Base-by-base conservation (phyloP, 2,329 filamentous ascomycete species). In the Balansia obtecta region DNA sequence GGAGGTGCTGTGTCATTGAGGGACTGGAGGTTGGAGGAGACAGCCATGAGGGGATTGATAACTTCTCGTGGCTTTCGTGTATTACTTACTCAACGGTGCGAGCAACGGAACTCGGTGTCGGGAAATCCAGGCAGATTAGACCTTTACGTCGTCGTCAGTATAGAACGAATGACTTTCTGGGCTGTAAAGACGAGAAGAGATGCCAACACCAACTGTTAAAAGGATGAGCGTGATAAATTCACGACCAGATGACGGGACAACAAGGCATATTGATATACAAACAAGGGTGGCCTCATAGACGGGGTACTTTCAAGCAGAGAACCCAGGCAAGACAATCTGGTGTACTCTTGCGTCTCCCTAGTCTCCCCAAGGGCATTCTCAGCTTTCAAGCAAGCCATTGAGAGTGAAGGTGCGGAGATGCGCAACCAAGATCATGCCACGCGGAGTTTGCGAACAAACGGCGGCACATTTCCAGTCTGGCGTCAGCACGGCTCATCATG, bases 11-110 rank as follows among this genome's bases (percentile, higher is more conserved):
- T 18, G 39, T 52, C 48, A 48, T 43, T 37, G 49, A 59, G 61
- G 48, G 61, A 56, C 30, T 57, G 56, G 46, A 63, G 57, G 16
- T 50, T 57, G 33, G 46, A 33, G 6, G 37, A 13, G 6, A 15
- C 15, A 12, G 46, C 42, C 51, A 37, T 49, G 34, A 32, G 27
- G 27, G 5, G 27, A 8, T 16, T 87, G 3, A 45, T 30, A 11
- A 32, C 33, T 13, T 10, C 3, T 37, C 34, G 34, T 12, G 34
- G 10, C n/a, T 37, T 10, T 37, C 11, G 15, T 37, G n/a, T n/a
- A n/a, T n/a, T n/a, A n/a, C n/a, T n/a, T n/a, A n/a, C n/a, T n/a
- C n/a, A n/a, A n/a, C n/a, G n/a, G n/a, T n/a, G n/a, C n/a, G n/a
- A n/a, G n/a, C n/a, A n/a, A n/a, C n/a, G n/a, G n/a, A n/a, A n/a